A percentile compares a stretch with the other conserved stretches of the same genome.
Conservation (phyloP, 495 filamentous ascomycete species). For the Xylaria acuta region DNA sequence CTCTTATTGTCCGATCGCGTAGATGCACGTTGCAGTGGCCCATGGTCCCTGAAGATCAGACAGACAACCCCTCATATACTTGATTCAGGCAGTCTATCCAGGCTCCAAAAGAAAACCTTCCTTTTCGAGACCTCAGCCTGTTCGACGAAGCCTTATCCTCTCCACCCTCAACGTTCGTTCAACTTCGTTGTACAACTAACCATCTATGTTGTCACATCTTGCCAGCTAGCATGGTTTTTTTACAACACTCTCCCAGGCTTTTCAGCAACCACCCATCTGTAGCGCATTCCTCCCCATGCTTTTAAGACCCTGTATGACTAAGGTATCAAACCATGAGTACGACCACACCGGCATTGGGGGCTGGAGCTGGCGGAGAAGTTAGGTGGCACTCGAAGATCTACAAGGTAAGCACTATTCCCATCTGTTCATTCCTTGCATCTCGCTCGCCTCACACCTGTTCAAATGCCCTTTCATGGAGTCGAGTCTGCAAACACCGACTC, state of each 20-base stretch:
- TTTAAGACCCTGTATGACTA: not conserved
- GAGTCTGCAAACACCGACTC: not conserved
- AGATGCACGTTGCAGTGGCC: not conserved
- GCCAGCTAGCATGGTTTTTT: not conserved
- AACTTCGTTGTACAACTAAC: not conserved
- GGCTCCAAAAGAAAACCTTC: not conserved
- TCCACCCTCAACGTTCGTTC: not conserved
- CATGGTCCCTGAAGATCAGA: not conserved
- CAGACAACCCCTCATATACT: not conserved
- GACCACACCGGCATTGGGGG: slow-evolving; percentile 20
- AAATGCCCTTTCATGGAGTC: not conserved
- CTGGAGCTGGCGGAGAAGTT: slow-evolving; percentile 36
- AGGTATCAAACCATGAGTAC: not conserved
- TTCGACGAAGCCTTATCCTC: not conserved
- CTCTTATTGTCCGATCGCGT: not conserved
- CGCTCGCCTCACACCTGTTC: not conserved
- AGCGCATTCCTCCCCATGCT: not conserved
- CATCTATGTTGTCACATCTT: not conserved
- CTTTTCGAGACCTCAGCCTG: not conserved
- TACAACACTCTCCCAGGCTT: not conserved
- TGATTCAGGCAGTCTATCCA: not conserved
- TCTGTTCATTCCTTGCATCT: not conserved
- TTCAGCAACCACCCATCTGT: not conserved
- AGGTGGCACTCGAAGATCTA: slow-evolving; percentile 41
- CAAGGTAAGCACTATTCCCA: slow-evolving; percentile 37